A percentile compares a stretch with the other conserved stretches of the same genome.
Conservation (phyloP, 225 moss, liverwort and hornwort genomes). For the Ulota crispa region DNA sequence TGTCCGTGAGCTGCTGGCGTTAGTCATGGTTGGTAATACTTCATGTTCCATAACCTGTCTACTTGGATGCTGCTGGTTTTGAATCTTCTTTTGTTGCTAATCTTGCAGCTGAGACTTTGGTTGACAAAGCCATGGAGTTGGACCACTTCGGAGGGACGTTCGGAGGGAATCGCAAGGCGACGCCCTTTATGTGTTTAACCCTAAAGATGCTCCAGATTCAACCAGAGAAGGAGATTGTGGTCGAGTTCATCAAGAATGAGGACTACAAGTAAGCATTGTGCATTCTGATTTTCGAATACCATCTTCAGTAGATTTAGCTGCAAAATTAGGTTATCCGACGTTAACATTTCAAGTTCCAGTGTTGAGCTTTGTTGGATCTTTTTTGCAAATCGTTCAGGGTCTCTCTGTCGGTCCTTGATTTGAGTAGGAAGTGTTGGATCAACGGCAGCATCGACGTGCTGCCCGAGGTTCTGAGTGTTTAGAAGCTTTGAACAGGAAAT, state of each 20-base stretch:
- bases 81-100: neutral
- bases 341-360: neutral
- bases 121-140: conserved; percentile 99
- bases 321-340: neutral
- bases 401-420: neutral
- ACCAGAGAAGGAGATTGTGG: conserved; percentile 99
- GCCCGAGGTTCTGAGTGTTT: conserved; percentile 5
- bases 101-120: conserved; percentile 91
- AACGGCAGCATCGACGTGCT: neutral
- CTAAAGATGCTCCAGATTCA: conserved; percentile 99
- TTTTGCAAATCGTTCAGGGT: neutral
- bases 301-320: neutral
- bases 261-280: conserved; percentile 75
- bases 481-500: neutral
- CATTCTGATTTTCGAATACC: neutral
- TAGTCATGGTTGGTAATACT: neutral
- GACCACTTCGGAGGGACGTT: conserved; percentile 97
- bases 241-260: conserved; percentile 98
- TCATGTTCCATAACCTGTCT: neutral
- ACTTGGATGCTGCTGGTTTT: conserved; percentile 2
- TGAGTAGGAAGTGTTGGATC: neutral
- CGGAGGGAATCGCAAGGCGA: conserved; percentile 97
- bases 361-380: neutral
- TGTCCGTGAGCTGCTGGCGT: conserved; percentile 15
- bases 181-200: conserved; percentile 99